Evolutionary conservation across 495 filamentous ascomycete genomes (phyloP), one percentile per base, ranked within the genome.

Genomic region (Podospora conica): DNA sequence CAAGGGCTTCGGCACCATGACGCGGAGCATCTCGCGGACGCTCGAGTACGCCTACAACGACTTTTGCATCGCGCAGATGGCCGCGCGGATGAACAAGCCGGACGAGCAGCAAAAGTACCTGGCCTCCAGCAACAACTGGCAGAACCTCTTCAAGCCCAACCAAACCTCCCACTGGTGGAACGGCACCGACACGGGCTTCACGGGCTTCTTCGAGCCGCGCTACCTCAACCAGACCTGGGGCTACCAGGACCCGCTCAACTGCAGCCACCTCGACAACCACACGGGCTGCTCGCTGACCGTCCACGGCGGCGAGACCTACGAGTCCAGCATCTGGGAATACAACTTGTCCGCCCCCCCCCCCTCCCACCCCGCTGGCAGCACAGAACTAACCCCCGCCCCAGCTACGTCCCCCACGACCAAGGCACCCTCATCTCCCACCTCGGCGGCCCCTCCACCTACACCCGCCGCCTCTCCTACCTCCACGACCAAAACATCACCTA

Each of bases 41-140:
- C 81, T 92, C 0, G 90, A 92, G 70, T 92, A 93, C 75, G 83
- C 86, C 7, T 92, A 92, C 72, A 87, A 92, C 67, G 90, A 93
- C 73, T 93, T 89, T 70, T 86, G 84, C 64, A 89, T 92, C 64
- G 77, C 88, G 1, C 81, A 87, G 65, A 84, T 91, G 71, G 87
- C 85, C 3, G 74, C 82, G 21, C 77, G 74, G 0, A 75, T 90
- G 55, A 85, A 83, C 3, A 83, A 86, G 28, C 65, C 75, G 0
- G 70, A 65, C 9, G 87, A 90, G 64, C 77, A 79, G 18, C 82
- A 86, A 53, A 90, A 89, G 72, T 91, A 91, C 65, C 75, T 82
- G 5, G 71, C 74, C 21, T 83, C 87, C 0, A 86, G 86, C 62
- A 77, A 73, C 3, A 90, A 91, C 71, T 92, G 90, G 90, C 71